Base-by-base conservation (phyloP, 345 rosid species). In the Brassica nigra region DNA sequence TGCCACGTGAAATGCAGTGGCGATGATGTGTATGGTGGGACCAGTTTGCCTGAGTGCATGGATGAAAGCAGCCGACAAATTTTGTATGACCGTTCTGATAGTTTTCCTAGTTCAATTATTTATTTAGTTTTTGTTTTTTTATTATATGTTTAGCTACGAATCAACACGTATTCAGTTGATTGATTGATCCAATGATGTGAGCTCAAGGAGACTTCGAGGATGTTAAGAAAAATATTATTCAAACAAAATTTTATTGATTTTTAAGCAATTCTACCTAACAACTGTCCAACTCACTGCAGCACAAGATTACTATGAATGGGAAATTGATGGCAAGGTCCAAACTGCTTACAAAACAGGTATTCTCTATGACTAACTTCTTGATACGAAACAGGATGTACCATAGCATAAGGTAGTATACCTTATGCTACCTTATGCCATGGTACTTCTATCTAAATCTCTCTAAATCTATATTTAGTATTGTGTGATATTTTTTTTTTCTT, bases 1-100 rank as follows among this genome's bases (percentile, higher is more conserved):
- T 4, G 79, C 59, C 83, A 68, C 82, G 75, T 79, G 74, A 27
- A 44, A 23, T 63, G 15, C 8, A 73, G 82, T 67, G 82, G 73
- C 39, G 34, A 30, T 66, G 62, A 70, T 66, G 70, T 62, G 78
- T 67, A 52, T 6, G 70, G 70, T 23, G 65, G 70, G 78, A 68
- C 82, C 74, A 30, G 34, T 1, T 77, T 42, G 12, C 4, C 49
- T 73, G 49, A 69, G 79, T 80, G 75, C 83, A 34, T 74, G 75
- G 68, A 55, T 72, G 73, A 36, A 34, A 10, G 79, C 52, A 74
- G 79, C 83, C 83, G 79, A 74, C 79, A 80, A 36, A 36, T 14
- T 80, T 78, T 61, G 31, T 73, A 34, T 28, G 82, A 79, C 64
- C 27, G 28, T 79, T 79, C 78, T 68, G 49, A 68, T 74, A 36